Conservation (phyloP, 1,284 basidiomycete genomes). For the Meripilus lineatus region DNA sequence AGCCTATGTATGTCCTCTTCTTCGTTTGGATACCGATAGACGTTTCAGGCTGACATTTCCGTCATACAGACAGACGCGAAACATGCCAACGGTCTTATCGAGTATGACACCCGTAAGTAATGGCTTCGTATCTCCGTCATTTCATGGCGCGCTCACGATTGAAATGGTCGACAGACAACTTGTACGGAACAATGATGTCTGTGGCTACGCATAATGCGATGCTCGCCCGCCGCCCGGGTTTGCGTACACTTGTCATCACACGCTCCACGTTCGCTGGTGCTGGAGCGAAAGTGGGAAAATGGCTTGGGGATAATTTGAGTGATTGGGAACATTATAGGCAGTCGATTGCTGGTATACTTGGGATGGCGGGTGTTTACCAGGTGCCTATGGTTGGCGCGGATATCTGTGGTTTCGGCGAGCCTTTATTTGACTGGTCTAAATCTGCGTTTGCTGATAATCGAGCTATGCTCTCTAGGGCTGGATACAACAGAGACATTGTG, state of each 20-base stretch:
- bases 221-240: constrained; percentile 53
- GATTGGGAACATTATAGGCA: constrained; percentile 51
- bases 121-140: too few relatives aligned
- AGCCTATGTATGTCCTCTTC: constrained; percentile 39
- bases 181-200: constrained; percentile 73
- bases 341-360: constrained; percentile 60
- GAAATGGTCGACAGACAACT: constrained; percentile 41
- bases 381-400: constrained; percentile 69
- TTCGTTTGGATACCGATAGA: neutral
- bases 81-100: constrained; percentile 58
- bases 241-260: constrained; percentile 62
- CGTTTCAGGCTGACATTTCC: constrained; percentile 14
- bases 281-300: constrained; percentile 61
- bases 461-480: constrained; percentile 35
- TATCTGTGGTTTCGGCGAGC: constrained; percentile 59
- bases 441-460: neutral
- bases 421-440: neutral
- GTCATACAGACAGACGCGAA: constrained; percentile 43
- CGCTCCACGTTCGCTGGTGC: constrained; percentile 70
- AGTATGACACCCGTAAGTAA: constrained; percentile 53
- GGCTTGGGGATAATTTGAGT: constrained; percentile 64
- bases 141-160: neutral
- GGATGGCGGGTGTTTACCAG: constrained; percentile 58
- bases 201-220: constrained; percentile 56
- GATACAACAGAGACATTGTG: constrained; percentile 56